Base-by-base conservation (phyloP, 1,139 yeast species). In the Saccharomycopsis crataegensis region DNA sequence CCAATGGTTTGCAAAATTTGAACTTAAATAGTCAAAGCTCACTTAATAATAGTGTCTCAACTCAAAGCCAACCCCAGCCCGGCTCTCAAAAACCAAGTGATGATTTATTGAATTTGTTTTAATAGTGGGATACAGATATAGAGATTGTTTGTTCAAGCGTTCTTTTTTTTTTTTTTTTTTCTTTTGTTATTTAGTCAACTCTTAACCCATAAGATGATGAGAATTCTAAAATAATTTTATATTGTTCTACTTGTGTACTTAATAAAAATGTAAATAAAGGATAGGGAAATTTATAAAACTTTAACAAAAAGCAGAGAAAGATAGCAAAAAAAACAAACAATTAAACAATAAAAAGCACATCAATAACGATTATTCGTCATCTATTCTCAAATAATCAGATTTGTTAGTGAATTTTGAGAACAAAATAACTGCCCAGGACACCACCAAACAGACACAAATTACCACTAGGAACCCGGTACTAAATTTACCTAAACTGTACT, bases 31-130 rank as follows among this genome's bases (percentile, higher is more conserved):
- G 50, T 37, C 53, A 38, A 16, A 22, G 28, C 28, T 22, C 28
- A 22, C 4, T 22, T 22, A 22, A 22, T 4, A 22, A 22, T 22
- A 4, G 28, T 22, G 28, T 22, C 4, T 22, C 28, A 3, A 3
- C 28, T 22, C 28, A 22, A 22, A 22, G 4, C 28, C 9, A 38
- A 57, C 28, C 57, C 61, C 2, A 42, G 57, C 34, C 55, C 61
- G 38, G 48, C 61, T 14, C 61, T 62, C 65, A 57, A 62, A 65
- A 50, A 64, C 75, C 43, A 70, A 72, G 51, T 49, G 67, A 72
- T 55, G 89, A 83, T 62, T 71, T 83, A 57, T 69, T 83, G 59
- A 86, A 82, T 62, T 69, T 83, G 54, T 80, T 81, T 61, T 81
- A 66, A 65, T 37, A 46, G n/a, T 14, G 31, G 44, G 16, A 42